Evolutionary conservation across 352 stramenopile genomes (phyloP).

Genomic region (Phytophthora sp.): DNA sequence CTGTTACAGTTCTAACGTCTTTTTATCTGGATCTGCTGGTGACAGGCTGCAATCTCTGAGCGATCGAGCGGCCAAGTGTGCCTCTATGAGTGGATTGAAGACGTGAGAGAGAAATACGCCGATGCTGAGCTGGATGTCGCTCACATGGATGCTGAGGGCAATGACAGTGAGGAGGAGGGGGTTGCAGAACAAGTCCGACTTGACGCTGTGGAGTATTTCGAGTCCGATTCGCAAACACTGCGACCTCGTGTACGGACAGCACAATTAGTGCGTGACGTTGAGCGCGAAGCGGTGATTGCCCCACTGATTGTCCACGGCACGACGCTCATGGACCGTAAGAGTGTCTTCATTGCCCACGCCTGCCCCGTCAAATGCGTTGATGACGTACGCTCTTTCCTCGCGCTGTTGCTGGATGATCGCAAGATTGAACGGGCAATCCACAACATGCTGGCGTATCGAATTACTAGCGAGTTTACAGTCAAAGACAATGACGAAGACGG

Average conservation of each 20-base stretch:
- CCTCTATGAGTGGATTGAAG: slow-evolving; percentile 89
- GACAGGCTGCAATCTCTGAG: slow-evolving; percentile 67
- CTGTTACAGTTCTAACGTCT: not conserved
- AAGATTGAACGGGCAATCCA: slow-evolving; percentile 87
- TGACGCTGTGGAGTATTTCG: slow-evolving; percentile 47
- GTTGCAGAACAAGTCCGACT: slow-evolving; percentile 11
- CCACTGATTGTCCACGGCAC: slow-evolving; percentile 74
- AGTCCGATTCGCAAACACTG: slow-evolving; percentile 61
- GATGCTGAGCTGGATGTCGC: slow-evolving; percentile 46
- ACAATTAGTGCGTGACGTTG: slow-evolving; percentile 57
- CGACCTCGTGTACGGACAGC: slow-evolving; percentile 69
- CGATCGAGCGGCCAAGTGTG: slow-evolving; percentile 81
- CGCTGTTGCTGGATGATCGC: slow-evolving; percentile 77
- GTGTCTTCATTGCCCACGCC: slow-evolving; percentile 80
- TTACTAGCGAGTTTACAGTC: slow-evolving; percentile 67
- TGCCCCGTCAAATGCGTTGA: slow-evolving; percentile 68
- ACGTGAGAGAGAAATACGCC: slow-evolving; percentile 75
- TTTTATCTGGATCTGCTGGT: not conserved
- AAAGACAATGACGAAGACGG: slow-evolving; percentile 91
- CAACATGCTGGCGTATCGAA: slow-evolving; percentile 91
- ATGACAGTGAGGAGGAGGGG: slow-evolving; percentile 21
- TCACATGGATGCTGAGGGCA: slow-evolving; percentile 14
- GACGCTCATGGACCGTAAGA: slow-evolving; percentile 82
- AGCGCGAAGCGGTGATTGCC: slow-evolving; percentile 58
- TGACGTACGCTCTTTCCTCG: slow-evolving; percentile 82